These are phyloP conservation scores for Chrysanthemum lavandulifolium DNA, from an alignment of 129 eudicot genomes.

Conservation along the genomic window DNA sequence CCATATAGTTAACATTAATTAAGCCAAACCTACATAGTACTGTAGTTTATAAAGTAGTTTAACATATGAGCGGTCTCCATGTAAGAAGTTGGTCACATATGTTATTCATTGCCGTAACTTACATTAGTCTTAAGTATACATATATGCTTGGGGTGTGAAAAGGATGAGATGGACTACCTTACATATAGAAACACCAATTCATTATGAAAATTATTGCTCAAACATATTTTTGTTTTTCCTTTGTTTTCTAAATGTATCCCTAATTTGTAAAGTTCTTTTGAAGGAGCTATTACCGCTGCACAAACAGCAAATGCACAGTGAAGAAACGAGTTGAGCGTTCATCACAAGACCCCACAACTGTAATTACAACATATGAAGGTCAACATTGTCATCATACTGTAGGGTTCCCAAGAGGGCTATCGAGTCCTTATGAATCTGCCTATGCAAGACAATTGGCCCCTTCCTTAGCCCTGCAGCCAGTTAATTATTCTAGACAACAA, in stretches of 20 bases:
- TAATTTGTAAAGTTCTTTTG: background rate
- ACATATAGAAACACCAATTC: background rate
- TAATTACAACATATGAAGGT: constrained; percentile 93
- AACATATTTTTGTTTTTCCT: background rate
- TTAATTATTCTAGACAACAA: constrained; percentile 25
- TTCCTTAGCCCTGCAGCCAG: constrained; percentile 20
- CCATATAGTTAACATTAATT: too few species aligned
- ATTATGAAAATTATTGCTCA: background rate
- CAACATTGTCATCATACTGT: constrained; percentile 81
- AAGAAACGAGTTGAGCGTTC: constrained; percentile 92
- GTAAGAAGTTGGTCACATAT: too few species aligned
- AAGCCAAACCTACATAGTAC: too few species aligned
- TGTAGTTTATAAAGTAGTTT: too few species aligned
- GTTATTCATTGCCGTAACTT: too few species aligned
- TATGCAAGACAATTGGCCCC: constrained; percentile 42
- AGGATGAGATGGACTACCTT: background rate
- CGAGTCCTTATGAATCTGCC: constrained; percentile 37
- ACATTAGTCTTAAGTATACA: too few species aligned
- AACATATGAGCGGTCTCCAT: too few species aligned
- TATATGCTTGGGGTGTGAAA: too few species aligned
- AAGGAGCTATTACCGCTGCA: constrained; percentile 96
- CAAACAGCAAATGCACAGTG: constrained; percentile 84
- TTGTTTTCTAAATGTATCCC: background rate
- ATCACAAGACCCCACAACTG: constrained; percentile 72
- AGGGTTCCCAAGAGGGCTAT: constrained; percentile 63